A percentile compares a stretch with the other conserved stretches of the same genome.
Conservation (phyloP, 2,329 filamentous ascomycete species). For the Aspergillus ochraceoroseus region DNA sequence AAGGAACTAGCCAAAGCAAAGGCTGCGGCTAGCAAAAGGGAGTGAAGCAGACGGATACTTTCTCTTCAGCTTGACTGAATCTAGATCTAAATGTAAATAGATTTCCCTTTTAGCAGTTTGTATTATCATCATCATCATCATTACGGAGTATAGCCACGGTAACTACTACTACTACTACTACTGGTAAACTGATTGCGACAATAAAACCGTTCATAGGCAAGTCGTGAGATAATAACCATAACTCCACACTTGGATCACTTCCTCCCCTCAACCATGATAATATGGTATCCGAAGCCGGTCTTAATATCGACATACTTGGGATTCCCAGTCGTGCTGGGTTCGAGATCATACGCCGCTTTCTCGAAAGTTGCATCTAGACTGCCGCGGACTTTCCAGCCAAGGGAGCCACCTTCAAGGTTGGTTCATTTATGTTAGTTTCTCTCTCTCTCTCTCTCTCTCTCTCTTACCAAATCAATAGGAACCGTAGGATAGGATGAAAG, state of each 20-base stretch:
- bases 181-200: neutral
- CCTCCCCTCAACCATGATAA: slow-evolving; percentile 63
- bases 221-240: slow-evolving; percentile 1
- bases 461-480: too few species aligned
- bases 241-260: too few species aligned
- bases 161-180: too few species aligned
- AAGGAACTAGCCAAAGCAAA: slow-evolving; percentile 62
- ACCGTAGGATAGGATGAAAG: neutral
- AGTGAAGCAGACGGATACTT: slow-evolving; percentile 19
- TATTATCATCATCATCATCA: neutral
- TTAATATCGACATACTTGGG: slow-evolving; percentile 60
- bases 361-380: slow-evolving; percentile 56
- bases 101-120: neutral
- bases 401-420: slow-evolving; percentile 49
- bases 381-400: slow-evolving; percentile 60
- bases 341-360: slow-evolving; percentile 58
- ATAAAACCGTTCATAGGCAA: slow-evolving; percentile 1
- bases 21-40: slow-evolving; percentile 29
- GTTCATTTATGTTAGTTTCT: neutral
- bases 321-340: slow-evolving; percentile 56
- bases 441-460: neutral
- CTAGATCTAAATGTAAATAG: slow-evolving; percentile 5
- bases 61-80: neutral
- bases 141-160: too few species aligned
- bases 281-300: slow-evolving; percentile 62